Conservation (phyloP, 2,329 filamentous ascomycete genomes). For the Amylocarpus encephaloides region DNA sequence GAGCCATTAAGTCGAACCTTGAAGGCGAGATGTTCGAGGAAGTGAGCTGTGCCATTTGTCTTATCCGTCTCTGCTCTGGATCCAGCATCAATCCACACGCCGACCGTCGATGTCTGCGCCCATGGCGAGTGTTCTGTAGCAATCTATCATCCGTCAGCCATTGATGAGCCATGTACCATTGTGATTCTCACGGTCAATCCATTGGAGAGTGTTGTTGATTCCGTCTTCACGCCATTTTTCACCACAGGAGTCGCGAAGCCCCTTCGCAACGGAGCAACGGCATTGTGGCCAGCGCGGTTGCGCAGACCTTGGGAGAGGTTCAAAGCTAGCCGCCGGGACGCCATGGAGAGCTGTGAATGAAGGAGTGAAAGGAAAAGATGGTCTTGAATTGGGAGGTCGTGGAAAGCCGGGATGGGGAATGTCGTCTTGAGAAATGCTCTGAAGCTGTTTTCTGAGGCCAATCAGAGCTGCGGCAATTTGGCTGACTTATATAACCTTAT, state of each 20-base stretch:
- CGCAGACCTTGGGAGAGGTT: conserved; percentile 88
- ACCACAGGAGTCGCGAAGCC: conserved; percentile 82
- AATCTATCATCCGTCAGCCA: conserved; percentile 55
- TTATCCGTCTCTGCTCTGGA: conserved; percentile 96
- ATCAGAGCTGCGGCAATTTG: conserved; percentile 16
- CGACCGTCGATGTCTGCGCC: conserved; percentile 96
- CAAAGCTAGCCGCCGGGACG: conserved; percentile 93
- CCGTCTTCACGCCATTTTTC: conserved; percentile 67
- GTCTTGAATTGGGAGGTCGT: conserved; percentile 18
- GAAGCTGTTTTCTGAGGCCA: conserved; percentile 21
- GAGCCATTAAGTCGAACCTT: conserved; percentile 58
- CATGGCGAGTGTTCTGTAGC: conserved; percentile 97
- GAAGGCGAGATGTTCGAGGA: conserved; percentile 99
- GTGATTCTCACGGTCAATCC: conserved; percentile 72
- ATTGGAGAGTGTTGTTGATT: conserved; percentile 95
- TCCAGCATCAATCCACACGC: conserved; percentile 98
- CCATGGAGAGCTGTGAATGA: conserved; percentile 52
- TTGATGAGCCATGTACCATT: neutral
- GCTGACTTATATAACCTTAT: conserved; percentile 11
- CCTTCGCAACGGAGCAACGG: conserved; percentile 70
- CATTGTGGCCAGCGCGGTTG: conserved; percentile 76
- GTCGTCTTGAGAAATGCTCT: conserved; percentile 20
- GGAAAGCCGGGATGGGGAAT: conserved; percentile 1
- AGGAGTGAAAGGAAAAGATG: conserved; percentile 14
- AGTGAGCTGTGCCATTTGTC: conserved; percentile 98